Evolutionary conservation across 1,139 yeast species (phyloP), one percentile per base, ranked within the genome.

Genomic region (Geotrichum europaeum): DNA sequence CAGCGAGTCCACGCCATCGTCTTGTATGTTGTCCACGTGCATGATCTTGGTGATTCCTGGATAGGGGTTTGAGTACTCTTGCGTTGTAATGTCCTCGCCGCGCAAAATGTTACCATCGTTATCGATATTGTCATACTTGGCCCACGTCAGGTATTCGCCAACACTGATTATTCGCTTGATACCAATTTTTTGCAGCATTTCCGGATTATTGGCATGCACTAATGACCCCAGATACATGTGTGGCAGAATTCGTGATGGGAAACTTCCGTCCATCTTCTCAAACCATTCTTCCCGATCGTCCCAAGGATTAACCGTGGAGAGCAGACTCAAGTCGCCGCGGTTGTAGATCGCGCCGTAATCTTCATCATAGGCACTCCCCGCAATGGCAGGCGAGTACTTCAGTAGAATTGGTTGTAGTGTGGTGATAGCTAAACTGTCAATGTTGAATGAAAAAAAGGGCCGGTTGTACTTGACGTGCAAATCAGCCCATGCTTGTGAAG

Each of bases 201-300:
- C 82, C 2, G 87, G 79, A 67, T 86, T 83, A 65, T 84, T 84
- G 6, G 98, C 98, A 74, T 94, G 97, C 56, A 77, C 81, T 58
- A 91, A 76, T 1, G 96, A 87, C 0, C 99, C 99, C 60, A 94
- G 78, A 70, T 91, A 94, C 67, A 94, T 73, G 72, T 92, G 94
- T 0, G 95, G 89, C 57, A 92, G 74, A 3, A 94, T 86, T 59
- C 89, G 78, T 0, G 90, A 85, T 1, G 95, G 95, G 34, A 87
- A 71, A 10, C 87, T 81, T 0, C 94, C 94, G 63, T 75, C 76
- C 56, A 73, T 64, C 36, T 63, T 61, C 24, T 62, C 60, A 55
- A 75, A 73, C 79, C 79, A 76, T 13, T 63, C 55, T 28, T 61
- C 64, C 25, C 57, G 25, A 5, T 32, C 36, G 4, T 28, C 57